Base-by-base conservation (phyloP, 257 asterid genomes). In the Cordia subcordata region DNA sequence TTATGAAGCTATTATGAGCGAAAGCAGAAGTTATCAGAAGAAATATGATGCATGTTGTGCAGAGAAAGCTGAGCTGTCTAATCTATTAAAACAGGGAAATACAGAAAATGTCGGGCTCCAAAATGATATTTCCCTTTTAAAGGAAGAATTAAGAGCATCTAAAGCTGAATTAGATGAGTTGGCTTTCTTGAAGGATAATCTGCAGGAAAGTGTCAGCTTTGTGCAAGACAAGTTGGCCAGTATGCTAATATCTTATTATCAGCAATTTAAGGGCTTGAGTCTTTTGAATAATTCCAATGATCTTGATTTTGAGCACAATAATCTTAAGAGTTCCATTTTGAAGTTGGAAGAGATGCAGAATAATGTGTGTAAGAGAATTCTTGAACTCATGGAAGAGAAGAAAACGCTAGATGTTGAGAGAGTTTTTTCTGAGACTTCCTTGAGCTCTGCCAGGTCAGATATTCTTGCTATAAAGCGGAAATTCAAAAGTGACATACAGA, bases 291-390 rank as follows among this genome's bases (percentile, higher is more conserved):
- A 16, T 50, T 44, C 59, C 62, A 72, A 53, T 69, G 35, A 73
- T 68, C 60, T 65, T 53, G 35, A 27, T 27, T 27, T 49, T 53
- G 75, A 75, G 53, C 23, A 49, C 62, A n/a, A 51, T 58, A 83
- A 81, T 52, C 54, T 79, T 60, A 74, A 81, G 64, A 85, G 81
- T 58, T 70, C 68, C 39, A 44, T 84, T 68, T 54, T 70, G 73
- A 81, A 59, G 74, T 79, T 86, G 21, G 96, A 85, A 74, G 79
- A 89, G 71, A 75, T 85, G 61, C 96, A 84, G 72, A 72, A 64
- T 55, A 71, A 62, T 65, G 73, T 66, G 19, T 72, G 74, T 16
- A 62, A 55, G 60, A 78, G 71, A 75, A 78, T 78, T 59, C 53
- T 56, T 64, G 81, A 68, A 62, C 71, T 93, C 71, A 67, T 72